Base-by-base conservation (phyloP, 306 rosid species). In the Argentina anserina region DNA sequence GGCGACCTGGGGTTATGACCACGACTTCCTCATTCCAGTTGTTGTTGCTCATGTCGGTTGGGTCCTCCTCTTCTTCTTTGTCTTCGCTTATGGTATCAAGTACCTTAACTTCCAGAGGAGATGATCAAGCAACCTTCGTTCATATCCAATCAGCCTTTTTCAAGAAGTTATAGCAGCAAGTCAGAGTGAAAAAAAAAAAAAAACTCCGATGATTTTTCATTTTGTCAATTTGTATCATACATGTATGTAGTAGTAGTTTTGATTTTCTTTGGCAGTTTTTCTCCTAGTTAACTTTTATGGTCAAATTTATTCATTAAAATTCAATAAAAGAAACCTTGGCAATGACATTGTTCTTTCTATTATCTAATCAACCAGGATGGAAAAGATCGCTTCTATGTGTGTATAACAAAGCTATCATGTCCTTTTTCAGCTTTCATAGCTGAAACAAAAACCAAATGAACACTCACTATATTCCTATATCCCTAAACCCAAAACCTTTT, bases 11-110 rank as follows among this genome's bases (percentile, higher is more conserved):
- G 83, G 83, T 3, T 79, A 49, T 69, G 83, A 79, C 15, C 75
- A 74, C 28, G 76, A 74, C 60, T 79, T 79, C 63, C 79, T 79
- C n/a, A 65, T 77, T 2, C 67, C 69, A 12, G 78, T 79, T 33
- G 79, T 77, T 15, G 17, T 79, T 52, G 83, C 72, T 28, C 83
- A 79, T 70, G 39, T 74, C 13, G 83, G 72, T 23, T 79, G 83
- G 83, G 83, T 79, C 4, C 69, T 79, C 26, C 36, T 75, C 53
- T 75, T 69, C 83, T 79, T 79, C 79, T 74, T 79, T 17, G 65
- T 68, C 41, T 80, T 80, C 69, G 79, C 79, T 69, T 80, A 80
- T 18, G 75, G 83, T 59, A 80, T 80, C 79, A 80, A 47, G 73
- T 75, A 62, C 72, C 79, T 80, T 6, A 80, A 80, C 79, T 80